Percentiles rank a stretch among this genome's conserved stretches.
phyloP scores from a whole-genome alignment of 768 basidiomycete genomes.

The Podaxis sp. region DNA sequence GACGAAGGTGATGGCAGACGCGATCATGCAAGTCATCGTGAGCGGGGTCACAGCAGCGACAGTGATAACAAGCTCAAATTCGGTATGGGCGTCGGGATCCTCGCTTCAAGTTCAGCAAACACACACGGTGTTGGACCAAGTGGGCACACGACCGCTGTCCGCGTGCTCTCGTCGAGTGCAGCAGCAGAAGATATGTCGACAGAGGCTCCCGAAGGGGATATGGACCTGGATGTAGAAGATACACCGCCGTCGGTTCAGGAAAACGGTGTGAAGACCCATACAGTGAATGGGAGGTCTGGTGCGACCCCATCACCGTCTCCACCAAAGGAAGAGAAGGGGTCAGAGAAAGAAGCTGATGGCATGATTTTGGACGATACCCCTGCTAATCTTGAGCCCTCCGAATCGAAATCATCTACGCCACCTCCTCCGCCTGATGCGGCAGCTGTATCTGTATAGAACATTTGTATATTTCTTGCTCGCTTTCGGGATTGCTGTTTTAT shows the following conservation, averaged over 20 bases:
- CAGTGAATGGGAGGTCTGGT: not conserved
- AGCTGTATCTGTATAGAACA: not conserved
- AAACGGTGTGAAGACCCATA: not conserved
- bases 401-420: not conserved
- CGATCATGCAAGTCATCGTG: conserved; percentile 59
- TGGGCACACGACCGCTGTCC: conserved; percentile 56
- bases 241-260: conserved; percentile 4
- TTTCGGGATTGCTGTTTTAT: conserved; percentile 9
- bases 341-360: not conserved
- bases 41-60: conserved; percentile 48
- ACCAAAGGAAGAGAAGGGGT: conserved; percentile 5
- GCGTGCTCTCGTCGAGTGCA: conserved; percentile 32
- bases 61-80: conserved; percentile 52
- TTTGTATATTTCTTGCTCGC: not conserved
- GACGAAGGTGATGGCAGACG: conserved; percentile 91
- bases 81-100: conserved; percentile 68
- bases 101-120: conserved; percentile 57
- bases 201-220: conserved; percentile 5
- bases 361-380: conserved; percentile 7
- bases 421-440: not conserved
- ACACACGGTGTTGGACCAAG: conserved; percentile 79
- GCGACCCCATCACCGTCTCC: not conserved
- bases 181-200: conserved; percentile 9
- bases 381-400: not conserved
- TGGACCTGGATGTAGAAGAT: conserved; percentile 41